Evolutionary conservation across 495 filamentous ascomycete species (phyloP).

Genomic region (Xylaria nigripes): DNA sequence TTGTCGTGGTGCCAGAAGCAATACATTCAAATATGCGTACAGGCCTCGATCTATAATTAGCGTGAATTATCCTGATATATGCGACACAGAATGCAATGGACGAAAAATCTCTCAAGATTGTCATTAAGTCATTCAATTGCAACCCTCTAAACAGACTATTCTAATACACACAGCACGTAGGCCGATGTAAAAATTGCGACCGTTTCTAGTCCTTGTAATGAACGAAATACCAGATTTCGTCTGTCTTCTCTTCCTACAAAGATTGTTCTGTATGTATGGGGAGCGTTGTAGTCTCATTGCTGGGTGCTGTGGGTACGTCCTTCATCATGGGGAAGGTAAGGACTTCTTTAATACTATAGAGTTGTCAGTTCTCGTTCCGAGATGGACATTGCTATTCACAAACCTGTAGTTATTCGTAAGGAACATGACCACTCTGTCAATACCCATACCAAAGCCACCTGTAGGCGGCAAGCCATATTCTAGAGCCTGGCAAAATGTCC

Average conservation of each 20-base stretch:
- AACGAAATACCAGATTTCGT: not conserved
- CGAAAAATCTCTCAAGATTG: not conserved
- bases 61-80: no score
- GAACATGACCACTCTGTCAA: constrained; percentile 96
- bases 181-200: not conserved
- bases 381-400: constrained; percentile 15
- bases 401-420: constrained; percentile 76
- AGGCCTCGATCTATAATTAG: no score
- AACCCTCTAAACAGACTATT: not conserved
- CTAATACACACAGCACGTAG: not conserved
- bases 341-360: constrained; percentile 74
- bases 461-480: constrained; percentile 88
- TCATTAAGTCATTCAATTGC: not conserved
- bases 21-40: no score
- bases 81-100: not conserved
- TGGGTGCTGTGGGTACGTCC: constrained; percentile 4
- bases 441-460: constrained; percentile 95
- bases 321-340: constrained; percentile 74
- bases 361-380: not conserved
- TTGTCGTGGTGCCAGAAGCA: no score
- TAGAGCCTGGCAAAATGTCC: constrained; percentile 67
- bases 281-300: constrained; percentile 10
- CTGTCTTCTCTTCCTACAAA: not conserved
- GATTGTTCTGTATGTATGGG: constrained; percentile 5
- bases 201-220: not conserved